These are phyloP conservation scores for Aspergillus vadensis DNA, from an alignment of 2,329 filamentous ascomycete genomes.

Conservation along the genomic window DNA sequence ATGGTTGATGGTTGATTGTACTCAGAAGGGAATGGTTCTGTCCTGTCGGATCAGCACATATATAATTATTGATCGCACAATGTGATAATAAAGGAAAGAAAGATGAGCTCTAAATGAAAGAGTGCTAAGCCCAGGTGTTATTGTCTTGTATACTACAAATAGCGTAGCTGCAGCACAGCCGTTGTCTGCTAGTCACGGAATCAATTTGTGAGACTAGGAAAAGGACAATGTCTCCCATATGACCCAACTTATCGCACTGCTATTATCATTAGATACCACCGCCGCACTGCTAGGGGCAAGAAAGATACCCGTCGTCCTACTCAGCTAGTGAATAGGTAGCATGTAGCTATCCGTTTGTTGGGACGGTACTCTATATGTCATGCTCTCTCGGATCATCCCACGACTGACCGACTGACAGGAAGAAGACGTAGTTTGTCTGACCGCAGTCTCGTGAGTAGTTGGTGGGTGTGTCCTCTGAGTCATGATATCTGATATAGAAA, in stretches of 20 bases:
- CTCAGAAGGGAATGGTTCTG: not conserved
- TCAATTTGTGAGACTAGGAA: not conserved
- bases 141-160: not conserved
- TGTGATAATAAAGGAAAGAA: no score
- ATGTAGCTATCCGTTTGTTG: not conserved
- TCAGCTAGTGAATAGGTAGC: not conserved
- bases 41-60: not conserved
- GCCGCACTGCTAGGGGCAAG: not conserved
- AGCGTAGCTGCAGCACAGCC: not conserved
- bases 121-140: no score
- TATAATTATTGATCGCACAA: no score
- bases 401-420: not conserved
- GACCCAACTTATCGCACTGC: not conserved
- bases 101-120: no score
- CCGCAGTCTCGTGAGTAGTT: not conserved
- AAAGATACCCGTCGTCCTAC: not conserved
- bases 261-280: not conserved
- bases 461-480: not conserved
- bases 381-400: not conserved
- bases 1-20: no score
- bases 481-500: not conserved
- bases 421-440: not conserved
- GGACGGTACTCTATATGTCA: no score
- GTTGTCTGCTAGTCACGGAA: not conserved
- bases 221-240: not conserved